Conservation (phyloP, 805 yeast genomes). For the Brettanomyces naardenensis region DNA sequence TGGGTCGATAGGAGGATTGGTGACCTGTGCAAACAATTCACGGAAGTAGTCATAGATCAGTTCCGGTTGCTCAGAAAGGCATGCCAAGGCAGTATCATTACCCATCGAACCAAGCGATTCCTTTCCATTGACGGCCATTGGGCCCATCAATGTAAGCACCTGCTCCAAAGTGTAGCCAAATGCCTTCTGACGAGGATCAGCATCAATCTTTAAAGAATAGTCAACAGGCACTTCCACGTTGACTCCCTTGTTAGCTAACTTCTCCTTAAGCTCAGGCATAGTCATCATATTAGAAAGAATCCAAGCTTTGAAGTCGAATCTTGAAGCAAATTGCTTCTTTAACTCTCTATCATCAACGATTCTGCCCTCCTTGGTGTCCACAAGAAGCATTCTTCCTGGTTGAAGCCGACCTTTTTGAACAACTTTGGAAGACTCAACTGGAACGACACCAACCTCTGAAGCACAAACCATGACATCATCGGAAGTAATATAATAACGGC, state of each 20-base stretch:
- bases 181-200: conserved; percentile 61
- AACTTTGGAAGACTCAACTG: conserved; percentile 73
- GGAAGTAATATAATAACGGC: conserved; percentile 91
- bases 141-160: conserved; percentile 71
- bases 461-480: conserved; percentile 97
- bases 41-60: conserved; percentile 89
- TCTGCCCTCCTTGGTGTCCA: conserved; percentile 87
- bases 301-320: conserved; percentile 94
- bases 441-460: conserved; percentile 96
- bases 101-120: conserved; percentile 99
- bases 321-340: conserved; percentile 68
- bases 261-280: conserved; percentile 63
- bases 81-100: conserved; percentile 92
- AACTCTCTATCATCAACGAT: conserved; percentile 90
- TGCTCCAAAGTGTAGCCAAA: conserved; percentile 96
- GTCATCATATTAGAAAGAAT: conserved; percentile 77
- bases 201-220: conserved; percentile 32
- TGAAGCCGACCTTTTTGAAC: conserved; percentile 88
- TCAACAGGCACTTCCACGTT: conserved; percentile 21
- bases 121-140: conserved; percentile 89
- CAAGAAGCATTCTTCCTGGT: conserved; percentile 94
- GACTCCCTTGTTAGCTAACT: conserved; percentile 39
- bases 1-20: conserved; percentile 98
- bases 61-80: conserved; percentile 88
- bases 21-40: conserved; percentile 95